These are phyloP conservation scores for Borealophlyctis nickersoniae DNA, from an alignment of 192 early-diverging fungal species.

Conservation along the genomic window DNA sequence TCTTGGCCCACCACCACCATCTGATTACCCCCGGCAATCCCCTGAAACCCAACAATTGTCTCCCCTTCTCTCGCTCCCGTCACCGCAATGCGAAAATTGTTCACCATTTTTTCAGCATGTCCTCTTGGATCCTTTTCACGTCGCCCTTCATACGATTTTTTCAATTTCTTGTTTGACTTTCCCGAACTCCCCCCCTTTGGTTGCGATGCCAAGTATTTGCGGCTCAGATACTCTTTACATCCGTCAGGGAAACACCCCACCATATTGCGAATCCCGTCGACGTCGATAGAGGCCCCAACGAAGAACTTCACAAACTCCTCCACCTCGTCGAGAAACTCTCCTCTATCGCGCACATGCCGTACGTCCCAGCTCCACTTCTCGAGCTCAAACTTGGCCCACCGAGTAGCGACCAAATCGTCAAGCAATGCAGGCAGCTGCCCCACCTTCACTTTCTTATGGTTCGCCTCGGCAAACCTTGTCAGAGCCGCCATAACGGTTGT, in stretches of 20 bases:
- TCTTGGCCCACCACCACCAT: not conserved
- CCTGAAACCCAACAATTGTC: not conserved
- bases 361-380: not conserved
- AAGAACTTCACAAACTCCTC: not conserved
- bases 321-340: not conserved
- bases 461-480: not conserved
- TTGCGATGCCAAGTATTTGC: not conserved
- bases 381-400: not conserved
- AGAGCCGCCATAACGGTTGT: not conserved
- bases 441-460: not conserved
- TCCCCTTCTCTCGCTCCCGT: not conserved
- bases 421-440: not conserved
- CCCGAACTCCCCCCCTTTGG: not conserved
- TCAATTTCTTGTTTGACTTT: not conserved
- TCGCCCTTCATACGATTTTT: not conserved
- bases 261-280: not conserved
- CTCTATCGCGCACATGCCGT: not conserved
- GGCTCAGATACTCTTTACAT: not conserved
- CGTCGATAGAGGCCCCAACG: not conserved
- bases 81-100: not conserved
- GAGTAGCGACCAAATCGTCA: not conserved
- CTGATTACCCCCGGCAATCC: not conserved
- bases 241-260: not conserved
- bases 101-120: not conserved
- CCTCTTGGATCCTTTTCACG: not conserved